Evolutionary conservation across 441 rosid species (phyloP).

Genomic region (Erodium trifolium): DNA sequence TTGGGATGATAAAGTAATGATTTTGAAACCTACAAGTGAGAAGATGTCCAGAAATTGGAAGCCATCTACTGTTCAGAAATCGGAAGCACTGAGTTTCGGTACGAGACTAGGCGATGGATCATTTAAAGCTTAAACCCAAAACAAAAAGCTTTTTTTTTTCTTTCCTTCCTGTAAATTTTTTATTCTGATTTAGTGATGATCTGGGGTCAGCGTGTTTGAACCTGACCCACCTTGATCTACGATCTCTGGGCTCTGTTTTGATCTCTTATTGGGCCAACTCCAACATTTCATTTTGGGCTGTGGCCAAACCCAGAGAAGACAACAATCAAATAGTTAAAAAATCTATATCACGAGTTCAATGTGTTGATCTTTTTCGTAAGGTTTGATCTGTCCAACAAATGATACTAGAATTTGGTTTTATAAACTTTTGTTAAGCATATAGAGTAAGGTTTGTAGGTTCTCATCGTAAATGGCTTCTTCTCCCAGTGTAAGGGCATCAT

Average conservation of each 20-base stretch:
- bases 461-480: too few species aligned
- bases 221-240: neutral
- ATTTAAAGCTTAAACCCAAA: neutral
- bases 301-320: too few species aligned
- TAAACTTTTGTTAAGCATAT: too few species aligned
- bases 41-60: slow-evolving; percentile 8
- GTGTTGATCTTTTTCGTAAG: too few species aligned
- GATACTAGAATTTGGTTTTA: too few species aligned
- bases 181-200: neutral
- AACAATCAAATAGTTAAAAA: too few species aligned
- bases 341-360: too few species aligned
- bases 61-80: neutral
- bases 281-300: too few species aligned
- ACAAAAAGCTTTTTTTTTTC: neutral
- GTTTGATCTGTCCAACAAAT: too few species aligned
- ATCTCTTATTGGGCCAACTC: neutral
- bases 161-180: neutral
- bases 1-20: neutral
- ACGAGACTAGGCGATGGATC: neutral
- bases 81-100: neutral
- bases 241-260: neutral
- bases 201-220: neutral
- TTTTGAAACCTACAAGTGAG: neutral
- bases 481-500: too few species aligned
- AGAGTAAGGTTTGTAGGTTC: too few species aligned